phyloP scores from a whole-genome alignment of 805 yeast species.

The Novakomyces olei region DNA sequence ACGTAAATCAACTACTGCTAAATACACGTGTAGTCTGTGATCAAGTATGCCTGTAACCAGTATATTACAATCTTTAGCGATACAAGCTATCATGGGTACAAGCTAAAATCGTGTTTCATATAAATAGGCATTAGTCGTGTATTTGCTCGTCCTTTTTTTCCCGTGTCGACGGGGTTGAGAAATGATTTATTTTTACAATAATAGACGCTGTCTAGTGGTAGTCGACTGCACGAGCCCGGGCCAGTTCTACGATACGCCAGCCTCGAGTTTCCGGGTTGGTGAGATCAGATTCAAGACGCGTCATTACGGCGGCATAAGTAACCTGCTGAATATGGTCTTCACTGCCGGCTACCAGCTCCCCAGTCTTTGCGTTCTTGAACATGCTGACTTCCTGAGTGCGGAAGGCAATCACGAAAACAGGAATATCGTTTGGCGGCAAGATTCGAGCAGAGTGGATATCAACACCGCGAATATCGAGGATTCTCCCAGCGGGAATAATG shows the following conservation, averaged over 20 bases:
- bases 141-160: no score
- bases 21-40: no score
- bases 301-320: conserved; percentile 88
- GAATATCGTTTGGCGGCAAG: conserved; percentile 74
- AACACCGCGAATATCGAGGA: conserved; percentile 84
- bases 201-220: conserved; percentile 26
- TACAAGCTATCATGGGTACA: no score
- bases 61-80: no score
- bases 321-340: conserved; percentile 81
- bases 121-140: no score
- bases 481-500: conserved; percentile 70
- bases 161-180: no score
- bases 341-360: conserved; percentile 86
- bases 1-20: no score
- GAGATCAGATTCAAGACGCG: conserved; percentile 79
- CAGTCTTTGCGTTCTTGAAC: conserved; percentile 73
- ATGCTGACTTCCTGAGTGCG: conserved; percentile 90
- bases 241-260: conserved; percentile 88
- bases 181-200: no score
- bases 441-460: conserved; percentile 74
- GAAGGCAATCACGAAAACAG: conserved; percentile 81
- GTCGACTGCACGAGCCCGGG: conserved; percentile 75
- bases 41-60: no score
- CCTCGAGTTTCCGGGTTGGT: conserved; percentile 85
- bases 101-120: no score